These are phyloP conservation scores for Ophiocordyceps camponoti-rufipedis DNA, from an alignment of 2,329 filamentous ascomycete species.

Conservation along the genomic window DNA sequence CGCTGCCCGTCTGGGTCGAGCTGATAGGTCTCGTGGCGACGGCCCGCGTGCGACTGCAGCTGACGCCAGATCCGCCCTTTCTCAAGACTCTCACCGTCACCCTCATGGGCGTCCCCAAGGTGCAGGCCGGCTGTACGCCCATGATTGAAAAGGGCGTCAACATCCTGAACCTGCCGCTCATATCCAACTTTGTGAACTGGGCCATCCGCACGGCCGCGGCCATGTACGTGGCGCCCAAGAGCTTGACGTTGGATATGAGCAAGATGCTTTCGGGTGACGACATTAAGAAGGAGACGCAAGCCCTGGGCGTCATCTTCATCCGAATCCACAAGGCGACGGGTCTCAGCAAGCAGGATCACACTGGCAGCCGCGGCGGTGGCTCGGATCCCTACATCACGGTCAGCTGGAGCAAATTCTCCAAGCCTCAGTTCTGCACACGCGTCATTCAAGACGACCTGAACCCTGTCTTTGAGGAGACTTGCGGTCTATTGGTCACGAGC, in stretches of 20 bases:
- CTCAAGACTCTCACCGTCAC: constrained; percentile 56
- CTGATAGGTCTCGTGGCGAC: constrained; percentile 56
- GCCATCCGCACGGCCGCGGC: constrained; percentile 56
- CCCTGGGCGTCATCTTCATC: constrained; percentile 47
- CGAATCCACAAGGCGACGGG: constrained; percentile 45
- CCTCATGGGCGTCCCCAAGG: constrained; percentile 57
- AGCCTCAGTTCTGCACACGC: constrained; percentile 41
- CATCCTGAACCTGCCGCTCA: constrained; percentile 57
- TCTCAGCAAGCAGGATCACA: constrained; percentile 50
- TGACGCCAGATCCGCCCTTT: constrained; percentile 63
- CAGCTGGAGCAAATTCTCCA: constrained; percentile 61
- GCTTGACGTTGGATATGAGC: constrained; percentile 53
- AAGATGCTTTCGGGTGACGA: constrained; percentile 64
- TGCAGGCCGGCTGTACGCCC: constrained; percentile 51
- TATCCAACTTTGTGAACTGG: constrained; percentile 58
- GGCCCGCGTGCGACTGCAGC: constrained; percentile 48
- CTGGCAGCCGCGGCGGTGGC: constrained; percentile 39
- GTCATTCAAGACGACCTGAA: constrained; percentile 47
- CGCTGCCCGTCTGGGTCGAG: constrained; percentile 55
- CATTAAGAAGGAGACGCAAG: constrained; percentile 56
- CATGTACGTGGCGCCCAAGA: constrained; percentile 62
- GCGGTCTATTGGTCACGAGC: constrained; percentile 48
- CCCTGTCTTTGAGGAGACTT: constrained; percentile 53
- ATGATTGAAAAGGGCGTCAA: constrained; percentile 51
- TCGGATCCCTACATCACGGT: constrained; percentile 56